These are phyloP conservation scores for Spathaspora girioi DNA, from an alignment of 805 yeast species.

Conservation along the genomic window DNA sequence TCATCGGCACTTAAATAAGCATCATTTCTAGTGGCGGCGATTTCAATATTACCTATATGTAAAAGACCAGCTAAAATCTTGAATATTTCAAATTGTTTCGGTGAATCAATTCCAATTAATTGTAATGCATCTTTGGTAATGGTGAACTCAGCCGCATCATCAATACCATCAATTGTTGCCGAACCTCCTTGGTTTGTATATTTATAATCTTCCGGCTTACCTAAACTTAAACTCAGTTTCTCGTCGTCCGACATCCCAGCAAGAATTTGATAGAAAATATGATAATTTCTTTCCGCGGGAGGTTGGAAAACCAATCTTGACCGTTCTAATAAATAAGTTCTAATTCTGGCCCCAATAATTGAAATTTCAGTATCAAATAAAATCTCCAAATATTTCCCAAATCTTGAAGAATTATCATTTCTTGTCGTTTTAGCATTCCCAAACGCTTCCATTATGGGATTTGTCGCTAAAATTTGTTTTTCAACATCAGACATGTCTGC, in stretches of 20 bases:
- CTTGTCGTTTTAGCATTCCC: constrained; percentile 98
- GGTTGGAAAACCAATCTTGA: constrained; percentile 95
- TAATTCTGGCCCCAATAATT: constrained; percentile 90
- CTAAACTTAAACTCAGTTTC: constrained; percentile 57
- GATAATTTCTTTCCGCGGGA: constrained; percentile 85
- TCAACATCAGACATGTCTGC: constrained; percentile 86
- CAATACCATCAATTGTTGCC: constrained; percentile 66
- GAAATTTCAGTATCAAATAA: constrained; percentile 70
- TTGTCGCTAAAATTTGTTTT: constrained; percentile 91
- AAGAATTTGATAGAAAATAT: constrained; percentile 86
- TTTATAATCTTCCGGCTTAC: constrained; percentile 62
- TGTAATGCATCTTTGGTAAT: constrained; percentile 74
- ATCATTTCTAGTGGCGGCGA: constrained; percentile 79
- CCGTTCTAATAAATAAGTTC: constrained; percentile 90
- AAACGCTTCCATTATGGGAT: constrained; percentile 96
- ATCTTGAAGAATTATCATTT: constrained; percentile 96
- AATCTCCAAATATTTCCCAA: constrained; percentile 93
- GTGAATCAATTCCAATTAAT: constrained; percentile 68
- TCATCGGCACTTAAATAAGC: constrained; percentile 83
- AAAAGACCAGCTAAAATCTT: constrained; percentile 80
- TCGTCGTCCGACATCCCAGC: constrained; percentile 62
- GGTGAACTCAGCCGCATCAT: constrained; percentile 75
- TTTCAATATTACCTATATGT: constrained; percentile 89
- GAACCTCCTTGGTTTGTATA: constrained; percentile 90
- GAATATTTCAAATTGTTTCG: constrained; percentile 65